These are phyloP conservation scores for Mycena sanguinolenta DNA, from an alignment of 768 basidiomycete genomes.

Conservation along the genomic window DNA sequence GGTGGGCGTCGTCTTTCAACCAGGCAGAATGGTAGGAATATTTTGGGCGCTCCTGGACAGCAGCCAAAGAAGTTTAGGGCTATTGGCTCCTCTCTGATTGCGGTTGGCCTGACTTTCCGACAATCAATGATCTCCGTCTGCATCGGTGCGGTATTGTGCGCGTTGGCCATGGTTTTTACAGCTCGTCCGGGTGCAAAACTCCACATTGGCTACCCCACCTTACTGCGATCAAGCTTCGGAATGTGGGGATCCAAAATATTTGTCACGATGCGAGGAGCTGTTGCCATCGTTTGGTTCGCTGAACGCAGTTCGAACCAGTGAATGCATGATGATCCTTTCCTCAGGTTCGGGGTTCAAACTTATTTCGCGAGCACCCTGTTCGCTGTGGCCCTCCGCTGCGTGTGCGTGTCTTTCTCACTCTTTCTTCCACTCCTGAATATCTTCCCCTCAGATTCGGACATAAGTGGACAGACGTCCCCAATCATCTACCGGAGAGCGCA, in stretches of 20 bases:
- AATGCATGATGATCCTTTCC: too few species aligned
- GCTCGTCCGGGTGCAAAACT: slow-evolving; percentile 39
- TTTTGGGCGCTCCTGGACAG: not conserved
- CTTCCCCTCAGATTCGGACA: slow-evolving; percentile 35
- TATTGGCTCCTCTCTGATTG: slow-evolving; percentile 39
- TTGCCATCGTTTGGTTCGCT: slow-evolving; percentile 36
- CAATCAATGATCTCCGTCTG: slow-evolving; percentile 41
- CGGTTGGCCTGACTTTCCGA: slow-evolving; percentile 40
- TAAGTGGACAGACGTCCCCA: slow-evolving; percentile 39
- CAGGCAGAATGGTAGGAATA: slow-evolving; percentile 34
- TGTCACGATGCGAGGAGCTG: slow-evolving; percentile 37
- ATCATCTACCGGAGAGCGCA: slow-evolving; percentile 37
- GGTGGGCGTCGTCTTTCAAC: slow-evolving; percentile 39
- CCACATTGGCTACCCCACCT: slow-evolving; percentile 41
- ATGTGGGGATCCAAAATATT: slow-evolving; percentile 42
- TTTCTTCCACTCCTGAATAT: not conserved
- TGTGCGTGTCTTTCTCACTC: slow-evolving; percentile 22
- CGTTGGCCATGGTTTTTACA: slow-evolving; percentile 36
- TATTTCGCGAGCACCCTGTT: slow-evolving; percentile 40
- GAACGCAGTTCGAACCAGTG: too few species aligned
- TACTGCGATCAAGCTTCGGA: slow-evolving; percentile 38
- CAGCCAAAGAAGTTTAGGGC: slow-evolving; percentile 25
- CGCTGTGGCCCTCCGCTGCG: slow-evolving; percentile 35
- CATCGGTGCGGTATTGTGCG: slow-evolving; percentile 36
- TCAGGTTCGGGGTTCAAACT: slow-evolving; percentile 36